Conservation (phyloP, 371 early-diverging fungal species). For the Lichtheimia ramosa region DNA sequence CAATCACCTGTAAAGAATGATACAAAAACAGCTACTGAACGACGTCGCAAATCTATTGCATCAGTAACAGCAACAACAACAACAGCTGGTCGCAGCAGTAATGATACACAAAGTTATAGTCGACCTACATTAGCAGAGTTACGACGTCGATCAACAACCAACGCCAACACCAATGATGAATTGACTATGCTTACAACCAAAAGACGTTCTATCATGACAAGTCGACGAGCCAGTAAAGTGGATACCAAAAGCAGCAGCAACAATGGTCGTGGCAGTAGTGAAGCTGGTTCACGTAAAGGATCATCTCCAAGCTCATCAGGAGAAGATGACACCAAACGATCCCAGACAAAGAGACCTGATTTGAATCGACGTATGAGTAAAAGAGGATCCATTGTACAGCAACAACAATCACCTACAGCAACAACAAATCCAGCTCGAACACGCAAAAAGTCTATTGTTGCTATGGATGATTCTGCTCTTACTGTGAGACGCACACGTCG, state of each 20-base stretch:
- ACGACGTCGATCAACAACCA: conserved; percentile 20
- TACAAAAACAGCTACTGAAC: neutral
- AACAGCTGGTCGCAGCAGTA: neutral
- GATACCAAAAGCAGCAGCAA: conserved; percentile 11
- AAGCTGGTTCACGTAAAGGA: too few species aligned
- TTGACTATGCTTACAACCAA: conserved; percentile 17
- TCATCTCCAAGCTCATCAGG: too few species aligned
- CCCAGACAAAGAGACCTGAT: too few species aligned
- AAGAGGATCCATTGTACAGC: too few species aligned
- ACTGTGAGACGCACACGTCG: conserved; percentile 11
- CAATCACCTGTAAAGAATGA: conserved; percentile 5
- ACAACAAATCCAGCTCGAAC: neutral
- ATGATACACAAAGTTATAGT: conserved; percentile 16
- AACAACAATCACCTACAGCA: too few species aligned
- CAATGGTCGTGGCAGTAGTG: neutral
- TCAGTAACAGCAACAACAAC: conserved; percentile 1
- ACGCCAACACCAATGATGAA: conserved; percentile 9
- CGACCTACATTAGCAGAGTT: conserved; percentile 28
- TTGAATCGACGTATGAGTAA: too few species aligned
- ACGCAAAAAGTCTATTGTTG: conserved; percentile 20
- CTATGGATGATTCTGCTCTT: conserved; percentile 15
- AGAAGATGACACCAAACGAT: too few species aligned
- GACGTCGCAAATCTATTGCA: conserved; percentile 17
- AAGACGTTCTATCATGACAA: conserved; percentile 12
- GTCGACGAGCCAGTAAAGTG: conserved; percentile 5